Evolutionary conservation across 257 asterid genomes (phyloP), one percentile per base, ranked within the genome.

Genomic region (Craterostigma plantagineum): DNA sequence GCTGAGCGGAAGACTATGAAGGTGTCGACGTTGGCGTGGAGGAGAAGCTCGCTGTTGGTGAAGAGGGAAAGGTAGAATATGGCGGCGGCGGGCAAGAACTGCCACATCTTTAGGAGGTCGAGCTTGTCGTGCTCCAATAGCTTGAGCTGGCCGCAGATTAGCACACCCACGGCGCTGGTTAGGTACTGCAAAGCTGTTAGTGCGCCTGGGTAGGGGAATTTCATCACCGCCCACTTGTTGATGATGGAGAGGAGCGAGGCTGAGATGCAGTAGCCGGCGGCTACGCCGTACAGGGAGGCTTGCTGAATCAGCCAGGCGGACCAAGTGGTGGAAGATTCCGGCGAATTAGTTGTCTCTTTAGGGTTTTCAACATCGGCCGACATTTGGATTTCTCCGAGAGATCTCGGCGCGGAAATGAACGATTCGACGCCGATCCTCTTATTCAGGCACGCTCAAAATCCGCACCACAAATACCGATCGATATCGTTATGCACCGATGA

Each of bases 141-240:
- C 49, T 72, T 73, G 38, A 87, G 70, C 75, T 69, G 51, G 45
- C 95, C 95, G 33, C 71, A 76, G 34, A 79, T 33, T n/a, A 87
- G 35, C 13, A 87, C 95, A 39, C 95, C 95, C 35, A 69, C 49
- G 14, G 83, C 75, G 64, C 97, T 82, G 10, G 93, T 82, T 59
- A 87, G 74, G 65, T 87, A 87, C 68, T 87, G 97, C 59, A 82
- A 45, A 0, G 97, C 95, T 3, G 95, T 87, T 30, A 87, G 66
- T 14, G 97, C 93, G 14, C 95, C 97, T 0, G 97, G 97, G 61
- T 82, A 87, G 7, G 95, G 97, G 42, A 87, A 87, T 64, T 69
- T 87, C 97, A 81, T 87, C 16, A 87, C 69, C 14, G 97, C 95
- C 97, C 95, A 87, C 69, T 87, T 82, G 52, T 82, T 87, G 60